Evolutionary conservation across 208 protist species (phyloP), one percentile per base, ranked within the genome.

Genomic region (Phytomonas sp.): DNA sequence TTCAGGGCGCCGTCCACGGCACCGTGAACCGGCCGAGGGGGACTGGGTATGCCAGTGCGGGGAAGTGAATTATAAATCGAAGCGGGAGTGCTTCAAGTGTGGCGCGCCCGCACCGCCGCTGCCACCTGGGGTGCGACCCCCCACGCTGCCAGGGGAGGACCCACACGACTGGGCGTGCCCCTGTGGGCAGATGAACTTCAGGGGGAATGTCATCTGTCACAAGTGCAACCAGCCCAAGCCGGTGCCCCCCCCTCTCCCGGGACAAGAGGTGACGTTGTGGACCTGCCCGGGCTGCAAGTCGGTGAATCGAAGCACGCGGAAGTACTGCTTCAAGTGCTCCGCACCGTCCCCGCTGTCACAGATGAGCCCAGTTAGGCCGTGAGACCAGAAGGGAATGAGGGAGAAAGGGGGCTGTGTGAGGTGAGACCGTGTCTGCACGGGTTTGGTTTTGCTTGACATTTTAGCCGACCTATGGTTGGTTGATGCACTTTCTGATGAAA

Each of bases 81-180:
- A 92, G 75, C 88, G 91, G 4, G 88, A 96, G 84, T 96, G 91
- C 74, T 96, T 87, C 75, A 96, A 96, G 78, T 96, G 91, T 72
- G 88, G 88, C 29, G 83, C 91, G 1, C 91, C 91, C 0, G 88
- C 91, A 11, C 91, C 91, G 13, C 91, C 91, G 15, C 83, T 96
- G n/a, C 91, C 91, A 0, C 91, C 88, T 20, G 91, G 91, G 26
- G 84, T 88, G 30, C 86, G 88, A 8, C 91, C 86, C 11, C 91
- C 91, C 0, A 77, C 70, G 8, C 78, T 96, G n/a, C 91, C 91
- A 0, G 91, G 91, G 61, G 91, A 96, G 74, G 91, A 96, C 72
- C 88, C 91, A 15, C 75, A 92, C 70, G 91, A 96, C 73, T 96
- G 91, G 88, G 91, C 91, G 23, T 96, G 91, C 72, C 86, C 91